Evolutionary conservation across 1,284 basidiomycete genomes (phyloP), one percentile per base, ranked within the genome.

Genomic region (Malassezia brasiliensis): DNA sequence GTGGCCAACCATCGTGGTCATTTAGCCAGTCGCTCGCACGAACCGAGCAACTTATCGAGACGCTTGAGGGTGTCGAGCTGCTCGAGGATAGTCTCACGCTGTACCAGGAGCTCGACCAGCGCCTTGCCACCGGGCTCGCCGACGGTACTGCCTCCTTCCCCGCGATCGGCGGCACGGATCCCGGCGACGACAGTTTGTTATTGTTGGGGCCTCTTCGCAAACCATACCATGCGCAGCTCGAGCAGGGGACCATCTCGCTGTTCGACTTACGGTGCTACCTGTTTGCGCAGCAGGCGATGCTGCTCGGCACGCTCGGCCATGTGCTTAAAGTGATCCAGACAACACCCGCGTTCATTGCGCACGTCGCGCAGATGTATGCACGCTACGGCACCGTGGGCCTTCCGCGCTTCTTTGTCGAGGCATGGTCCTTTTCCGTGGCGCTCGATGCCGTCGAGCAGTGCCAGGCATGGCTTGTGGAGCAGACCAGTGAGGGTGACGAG

Each of bases 201-300:
- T 79, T 96, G 28, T 79, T 96, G n/a, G 86, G 87, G 12, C 79
- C 83, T 2, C 78, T 79, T 30, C 85, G 84, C 75, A 94, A 96
- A 69, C 83, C 86, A 3, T 96, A 96, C 70, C 81, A 86, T 7
- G 86, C 90, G 53, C 79, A 94, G 50, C 89, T 96, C 51, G 80
- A 90, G n/a, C 82, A 84, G 12, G 91, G 90, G 74, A 82, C 84
- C 15, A 93, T 98, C 61, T 87, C 88, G 2, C 82, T 96, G 7
- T 96, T 96, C 70, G 94, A 98, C 77, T 86, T 96, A 65, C 82
- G 90, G 47, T 82, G 86, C 67, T 99, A 96, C 74, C 79, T 98
- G 17, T 85, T 96, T 59, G 85, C 89, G 5, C 81, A 88, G 31
- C 88, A 94, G 75, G 88, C 87, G 50, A 77, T 79, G 48, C 77